phyloP scores from a whole-genome alignment of 2,329 filamentous ascomycete species.

The Juglanconis oblonga region DNA sequence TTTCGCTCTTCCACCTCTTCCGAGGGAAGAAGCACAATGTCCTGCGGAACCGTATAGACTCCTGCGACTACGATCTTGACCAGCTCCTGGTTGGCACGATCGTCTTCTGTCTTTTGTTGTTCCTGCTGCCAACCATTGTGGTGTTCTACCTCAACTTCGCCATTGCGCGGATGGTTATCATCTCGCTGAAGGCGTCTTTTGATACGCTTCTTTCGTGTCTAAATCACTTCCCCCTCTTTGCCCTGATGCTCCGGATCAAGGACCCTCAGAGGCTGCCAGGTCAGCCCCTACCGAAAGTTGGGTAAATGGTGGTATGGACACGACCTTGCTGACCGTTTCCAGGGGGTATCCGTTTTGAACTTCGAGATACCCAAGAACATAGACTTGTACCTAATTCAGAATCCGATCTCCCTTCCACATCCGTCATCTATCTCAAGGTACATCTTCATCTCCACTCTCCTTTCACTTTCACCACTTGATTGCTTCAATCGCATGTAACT shows the following conservation, averaged over 20 bases:
- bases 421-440: conserved; percentile 85
- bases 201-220: conserved; percentile 91
- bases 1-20: conserved; percentile 97
- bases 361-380: conserved; percentile 67
- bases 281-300: conserved; percentile 24
- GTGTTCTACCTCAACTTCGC: conserved; percentile 98
- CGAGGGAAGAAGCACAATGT: conserved; percentile 98
- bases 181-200: conserved; percentile 83
- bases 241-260: conserved; percentile 92
- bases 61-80: conserved; percentile 97
- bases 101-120: conserved; percentile 91
- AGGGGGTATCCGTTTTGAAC: conserved; percentile 87
- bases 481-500: too few relatives aligned
- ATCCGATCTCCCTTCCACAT: conserved; percentile 58
- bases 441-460: not conserved
- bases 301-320: not conserved
- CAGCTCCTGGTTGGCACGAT: conserved; percentile 96
- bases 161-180: conserved; percentile 89
- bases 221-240: conserved; percentile 97
- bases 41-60: conserved; percentile 94
- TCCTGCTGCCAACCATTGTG: conserved; percentile 87
- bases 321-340: conserved; percentile 17
- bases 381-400: conserved; percentile 39
- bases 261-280: conserved; percentile 87
- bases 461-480: not conserved